Percentiles rank a stretch among this genome's conserved stretches.
phyloP scores from a whole-genome alignment of 331 rosid species.

The Malus hybrid region DNA sequence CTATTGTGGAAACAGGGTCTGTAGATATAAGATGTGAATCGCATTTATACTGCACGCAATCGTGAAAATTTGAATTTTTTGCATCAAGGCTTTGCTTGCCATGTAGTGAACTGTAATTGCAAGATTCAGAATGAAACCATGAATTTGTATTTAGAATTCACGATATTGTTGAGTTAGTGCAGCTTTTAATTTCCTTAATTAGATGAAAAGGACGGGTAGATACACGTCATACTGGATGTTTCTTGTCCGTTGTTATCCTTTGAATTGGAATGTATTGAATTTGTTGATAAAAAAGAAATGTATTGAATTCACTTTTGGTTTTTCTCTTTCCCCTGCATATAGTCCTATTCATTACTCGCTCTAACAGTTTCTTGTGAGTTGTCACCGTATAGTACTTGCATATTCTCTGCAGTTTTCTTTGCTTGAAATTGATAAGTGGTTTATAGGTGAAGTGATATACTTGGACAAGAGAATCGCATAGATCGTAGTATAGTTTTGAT shows the following conservation, averaged over 20 bases:
- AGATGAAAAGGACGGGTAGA: background rate
- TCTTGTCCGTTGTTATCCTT: background rate
- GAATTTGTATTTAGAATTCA: background rate
- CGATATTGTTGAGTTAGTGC: background rate
- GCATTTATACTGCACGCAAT: background rate
- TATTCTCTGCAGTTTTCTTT: background rate
- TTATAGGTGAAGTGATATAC: background rate
- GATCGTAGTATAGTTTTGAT: background rate
- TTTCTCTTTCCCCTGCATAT: background rate
- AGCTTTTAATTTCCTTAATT: background rate
- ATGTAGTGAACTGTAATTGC: background rate
- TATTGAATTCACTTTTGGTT: background rate
- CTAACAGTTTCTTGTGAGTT: background rate
- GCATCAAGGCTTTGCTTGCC: background rate
- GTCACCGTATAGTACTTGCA: background rate
- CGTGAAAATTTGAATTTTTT: background rate
- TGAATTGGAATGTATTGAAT: background rate
- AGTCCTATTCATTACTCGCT: background rate
- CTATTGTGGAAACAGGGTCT: background rate
- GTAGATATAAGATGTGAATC: background rate
- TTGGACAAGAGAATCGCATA: background rate
- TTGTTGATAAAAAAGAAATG: background rate
- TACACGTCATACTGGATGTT: background rate
- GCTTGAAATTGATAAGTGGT: background rate
- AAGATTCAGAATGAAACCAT: background rate